Evolutionary conservation across 208 protist genomes (phyloP).

Genomic region (Leishmania major): DNA sequence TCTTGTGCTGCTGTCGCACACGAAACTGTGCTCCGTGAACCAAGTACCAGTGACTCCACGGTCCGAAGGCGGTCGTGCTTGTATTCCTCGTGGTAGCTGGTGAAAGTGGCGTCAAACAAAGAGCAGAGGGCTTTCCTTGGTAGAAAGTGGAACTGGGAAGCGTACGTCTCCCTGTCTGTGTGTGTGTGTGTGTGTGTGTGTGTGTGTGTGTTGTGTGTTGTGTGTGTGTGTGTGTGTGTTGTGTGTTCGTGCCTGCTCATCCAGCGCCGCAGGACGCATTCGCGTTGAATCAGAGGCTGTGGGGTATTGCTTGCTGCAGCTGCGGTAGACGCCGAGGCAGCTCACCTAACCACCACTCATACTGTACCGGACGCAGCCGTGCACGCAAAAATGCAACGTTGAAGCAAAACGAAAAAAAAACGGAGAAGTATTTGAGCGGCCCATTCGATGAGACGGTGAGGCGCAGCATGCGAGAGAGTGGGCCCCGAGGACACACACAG

Average conservation of each 20-base stretch:
- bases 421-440: neutral
- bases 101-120: neutral
- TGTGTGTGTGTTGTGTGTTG: neutral
- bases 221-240: neutral
- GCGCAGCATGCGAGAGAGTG: neutral
- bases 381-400: neutral
- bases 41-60: neutral
- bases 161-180: neutral
- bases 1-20: neutral
- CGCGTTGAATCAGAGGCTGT: neutral
- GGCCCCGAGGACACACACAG: too few relatives aligned
- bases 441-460: neutral
- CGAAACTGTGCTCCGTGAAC: neutral
- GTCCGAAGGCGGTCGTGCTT: neutral
- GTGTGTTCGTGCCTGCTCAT: neutral
- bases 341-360: neutral
- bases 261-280: neutral
- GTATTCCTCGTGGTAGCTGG: neutral
- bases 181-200: neutral
- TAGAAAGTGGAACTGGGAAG: neutral
- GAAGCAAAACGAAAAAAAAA: neutral
- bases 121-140: neutral
- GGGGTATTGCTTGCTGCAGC: neutral
- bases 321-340: neutral
- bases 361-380: neutral